Evolutionary conservation across 805 yeast species (phyloP).

Genomic region (Saccharomyces cerevisiae): DNA sequence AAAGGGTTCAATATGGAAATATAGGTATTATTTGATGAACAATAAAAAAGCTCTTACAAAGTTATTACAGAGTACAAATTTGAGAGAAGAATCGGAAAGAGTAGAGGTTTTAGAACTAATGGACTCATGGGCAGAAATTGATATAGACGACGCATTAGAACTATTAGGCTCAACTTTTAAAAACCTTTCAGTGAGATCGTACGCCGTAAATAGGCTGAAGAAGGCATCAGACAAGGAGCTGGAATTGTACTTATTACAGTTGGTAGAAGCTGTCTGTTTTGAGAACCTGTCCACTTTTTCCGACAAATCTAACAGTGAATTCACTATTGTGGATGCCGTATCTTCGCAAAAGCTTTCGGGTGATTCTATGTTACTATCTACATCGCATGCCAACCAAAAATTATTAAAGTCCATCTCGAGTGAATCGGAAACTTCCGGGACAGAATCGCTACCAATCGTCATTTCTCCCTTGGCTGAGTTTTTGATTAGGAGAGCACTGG

Average conservation of each 20-base stretch:
- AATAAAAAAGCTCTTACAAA: constrained; percentile 66
- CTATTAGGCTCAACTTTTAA: constrained; percentile 70
- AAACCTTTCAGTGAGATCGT: constrained; percentile 65
- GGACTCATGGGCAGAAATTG: constrained; percentile 65
- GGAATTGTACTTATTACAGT: constrained; percentile 72
- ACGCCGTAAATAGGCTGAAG: constrained; percentile 78
- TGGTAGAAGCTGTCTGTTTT: constrained; percentile 85
- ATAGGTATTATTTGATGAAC: constrained; percentile 69
- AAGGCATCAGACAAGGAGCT: constrained; percentile 75
- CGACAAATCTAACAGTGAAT: constrained; percentile 30
- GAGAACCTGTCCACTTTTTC: constrained; percentile 38
- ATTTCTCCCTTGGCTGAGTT: constrained; percentile 66
- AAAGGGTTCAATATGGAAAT: constrained; percentile 84
- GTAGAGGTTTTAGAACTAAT: constrained; percentile 68
- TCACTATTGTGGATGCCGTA: constrained; percentile 32
- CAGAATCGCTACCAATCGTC: constrained; percentile 12
- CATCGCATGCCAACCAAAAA: constrained; percentile 9
- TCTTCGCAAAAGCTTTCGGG: constrained; percentile 13
- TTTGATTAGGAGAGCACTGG: constrained; percentile 60
- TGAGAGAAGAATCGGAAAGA: constrained; percentile 79
- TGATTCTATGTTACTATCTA: constrained; percentile 19
- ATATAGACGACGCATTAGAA: constrained; percentile 79
- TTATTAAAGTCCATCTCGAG: constrained; percentile 9
- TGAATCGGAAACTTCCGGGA: not conserved
- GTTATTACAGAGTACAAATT: constrained; percentile 76